Evolutionary conservation across 2,329 filamentous ascomycete genomes (phyloP), one percentile per base, ranked within the genome.

Genomic region (Penicillium sp.): DNA sequence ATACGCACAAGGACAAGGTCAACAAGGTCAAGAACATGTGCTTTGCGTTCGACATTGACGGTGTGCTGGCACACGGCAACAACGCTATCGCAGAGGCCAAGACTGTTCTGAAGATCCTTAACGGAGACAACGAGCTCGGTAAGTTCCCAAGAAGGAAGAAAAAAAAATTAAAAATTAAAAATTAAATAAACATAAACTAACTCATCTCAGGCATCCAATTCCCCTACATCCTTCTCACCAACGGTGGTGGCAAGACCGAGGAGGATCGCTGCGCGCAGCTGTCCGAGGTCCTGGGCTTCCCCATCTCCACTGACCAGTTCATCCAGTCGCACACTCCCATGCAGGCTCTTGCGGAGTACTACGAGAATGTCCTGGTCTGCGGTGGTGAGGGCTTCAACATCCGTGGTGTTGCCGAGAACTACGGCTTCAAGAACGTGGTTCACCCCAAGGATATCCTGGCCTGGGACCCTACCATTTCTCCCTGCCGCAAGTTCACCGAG

Each of bases 311-410:
- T 30, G 85, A 88, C 53, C 86, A 90, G 69, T 91, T 90, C 78
- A 89, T 90, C 67, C 87, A 90, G 71, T 87, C 84, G 1, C 87
- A 89, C 78, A 89, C 86, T 3, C 87, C 87, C 61, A 90, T 90
- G 87, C 85, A 86, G 52, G 88, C 87, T 45, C 75, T 90, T 62
- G 77, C 87, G 17, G 86, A 90, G 71, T 90, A 90, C 80, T 90
- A 90, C 79, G 81, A 84, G 62, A 90, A 86, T 2, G 87, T 91
- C 23, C 80, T 91, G 4, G 87, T 90, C 4, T 84, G 89, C 40
- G 88, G 88, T 69, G 88, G 88, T 64, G 87, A 90, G 69, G 87
- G 86, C 53, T 89, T 87, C 77, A 84, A 84, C 68, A 88, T 87
- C 75, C 85, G 86, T 43, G 85, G 87, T 62, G 86, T 89, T 2